Evolutionary conservation across 345 rosid species (phyloP).

Genomic region (Lenwebbia sp.): DNA sequence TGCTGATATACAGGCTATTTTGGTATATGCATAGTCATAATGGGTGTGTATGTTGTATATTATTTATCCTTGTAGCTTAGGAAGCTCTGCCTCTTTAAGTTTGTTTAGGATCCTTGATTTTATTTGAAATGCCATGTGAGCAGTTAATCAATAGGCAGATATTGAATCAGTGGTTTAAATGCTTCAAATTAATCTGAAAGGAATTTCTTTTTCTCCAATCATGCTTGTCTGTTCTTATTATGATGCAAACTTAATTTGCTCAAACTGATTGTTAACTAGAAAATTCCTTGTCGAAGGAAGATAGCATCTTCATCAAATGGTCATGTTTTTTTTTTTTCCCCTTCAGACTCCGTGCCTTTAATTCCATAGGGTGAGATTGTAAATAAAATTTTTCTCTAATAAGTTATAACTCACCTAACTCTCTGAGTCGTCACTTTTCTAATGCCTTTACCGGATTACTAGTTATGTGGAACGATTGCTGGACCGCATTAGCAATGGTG

Average conservation of each 20-base stretch:
- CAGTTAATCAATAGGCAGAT: neutral
- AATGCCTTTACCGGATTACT: neutral
- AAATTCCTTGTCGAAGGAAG: neutral
- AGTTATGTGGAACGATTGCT: constrained; percentile 91
- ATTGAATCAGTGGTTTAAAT: neutral
- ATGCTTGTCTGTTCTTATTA: neutral
- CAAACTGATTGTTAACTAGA: neutral
- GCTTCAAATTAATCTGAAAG: neutral
- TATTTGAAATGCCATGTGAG: neutral
- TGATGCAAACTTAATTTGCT: neutral
- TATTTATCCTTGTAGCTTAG: neutral
- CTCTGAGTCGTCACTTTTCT: neutral
- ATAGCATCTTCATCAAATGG: neutral
- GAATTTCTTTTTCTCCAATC: neutral
- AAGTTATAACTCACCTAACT: neutral
- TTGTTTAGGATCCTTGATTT: neutral
- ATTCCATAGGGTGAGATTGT: neutral
- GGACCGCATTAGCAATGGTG: constrained; percentile 83
- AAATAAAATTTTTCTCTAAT: neutral
- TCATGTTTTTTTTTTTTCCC: neutral
- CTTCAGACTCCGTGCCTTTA: neutral
- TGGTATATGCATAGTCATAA: neutral
- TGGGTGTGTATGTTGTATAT: neutral
- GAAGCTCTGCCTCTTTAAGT: neutral
- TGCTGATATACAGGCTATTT: neutral